Evolutionary conservation across 1,139 yeast genomes (phyloP), one percentile per base, ranked within the genome.

Genomic region (Blastobotrys arbuscula): DNA sequence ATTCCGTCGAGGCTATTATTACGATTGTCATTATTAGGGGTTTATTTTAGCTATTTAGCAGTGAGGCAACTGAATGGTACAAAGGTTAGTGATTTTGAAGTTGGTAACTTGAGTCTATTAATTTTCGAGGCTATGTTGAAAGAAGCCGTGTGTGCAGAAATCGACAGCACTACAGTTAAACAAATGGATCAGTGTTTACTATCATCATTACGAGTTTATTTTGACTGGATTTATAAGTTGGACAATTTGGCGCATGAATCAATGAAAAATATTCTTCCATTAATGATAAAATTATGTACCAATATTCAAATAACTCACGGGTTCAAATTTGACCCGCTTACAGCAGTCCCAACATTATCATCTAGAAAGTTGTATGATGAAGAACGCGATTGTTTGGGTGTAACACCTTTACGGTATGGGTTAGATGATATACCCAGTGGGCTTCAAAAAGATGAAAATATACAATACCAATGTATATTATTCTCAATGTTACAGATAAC

Each of bases 391-490:
- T 42, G 54, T 31, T 24, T 44, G 35, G 54, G 54, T 4, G 15
- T 53, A 10, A 36, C 21, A 7, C 43, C 54, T 15, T 42, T 51
- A 12, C 33, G 44, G 9, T 52, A 52, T 3, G 54, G 47, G 1
- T 44, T 56, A 15, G 50, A 47, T 31, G 59, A 56, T 30, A 47
- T 51, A 18, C 59, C 59, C 1, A 44, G 48, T 38, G 59, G 56
- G 5, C 18, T 48, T 15, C 19, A 7, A 38, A 26, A 19, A 19
- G 15, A 19, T 16, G 39, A 2, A 24, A 45, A 9, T 18, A 44
- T 31, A 21, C 52, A 47, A 28, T 35, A 46, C 41, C 47, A 45
- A 16, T 46, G 48, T 40, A 31, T 49, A 13, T 18, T 42, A 33
- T 42, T 42, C 19, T 16, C 39, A 10, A 3, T 19, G 12, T n/a